Evolutionary conservation across 148 eudicot species (phyloP), one percentile per base, ranked within the genome.

Genomic region (Pouteria glomerata): DNA sequence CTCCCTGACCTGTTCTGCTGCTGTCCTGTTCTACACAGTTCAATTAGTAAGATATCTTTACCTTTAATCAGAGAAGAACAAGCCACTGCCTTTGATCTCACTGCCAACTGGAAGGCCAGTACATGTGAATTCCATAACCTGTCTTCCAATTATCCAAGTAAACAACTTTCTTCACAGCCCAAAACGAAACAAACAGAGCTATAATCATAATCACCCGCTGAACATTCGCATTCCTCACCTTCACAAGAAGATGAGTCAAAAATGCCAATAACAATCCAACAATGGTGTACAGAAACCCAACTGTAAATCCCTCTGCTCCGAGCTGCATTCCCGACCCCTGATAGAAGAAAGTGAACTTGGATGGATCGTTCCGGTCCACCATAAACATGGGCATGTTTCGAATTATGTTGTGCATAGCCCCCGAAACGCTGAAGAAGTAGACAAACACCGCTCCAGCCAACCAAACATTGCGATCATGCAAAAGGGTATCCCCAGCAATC

Each of bases 111-210:
- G 93, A 82, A 42, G 98, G 97, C 99, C 96, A 88, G 65, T 89
- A 95, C 11, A 82, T 93, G 71, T 95, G 94, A 71, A 95, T 76
- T 0, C 90, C 92, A 68, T 95, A 95, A 6, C 99, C 99, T 0
- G 99, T 95, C 90, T 95, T 95, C 99, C 99, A 95, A 73, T 92
- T 90, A 90, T 92, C 94, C 77, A 95, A 83, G 59, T 44, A 79
- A 33, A 95, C 79, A 57, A 95, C 99, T 80, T 87, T 82, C 79
- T 68, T 86, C 53, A 95, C 99, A 0, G 97, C 92, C 97, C 86
- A 95, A 24, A 90, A 86, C 48, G 97, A 92, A 4, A 95, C 83
- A 21, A 95, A 64, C 82, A 95, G 63, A 8, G 78, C 88, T 0
- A 87, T 2, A 2, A 85, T 57, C 97, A 95, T 92, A 3, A 80